Evolutionary conservation across 768 basidiomycete species (phyloP), one percentile per base, ranked within the genome.

Genomic region (Candolleomyces eurysporus): DNA sequence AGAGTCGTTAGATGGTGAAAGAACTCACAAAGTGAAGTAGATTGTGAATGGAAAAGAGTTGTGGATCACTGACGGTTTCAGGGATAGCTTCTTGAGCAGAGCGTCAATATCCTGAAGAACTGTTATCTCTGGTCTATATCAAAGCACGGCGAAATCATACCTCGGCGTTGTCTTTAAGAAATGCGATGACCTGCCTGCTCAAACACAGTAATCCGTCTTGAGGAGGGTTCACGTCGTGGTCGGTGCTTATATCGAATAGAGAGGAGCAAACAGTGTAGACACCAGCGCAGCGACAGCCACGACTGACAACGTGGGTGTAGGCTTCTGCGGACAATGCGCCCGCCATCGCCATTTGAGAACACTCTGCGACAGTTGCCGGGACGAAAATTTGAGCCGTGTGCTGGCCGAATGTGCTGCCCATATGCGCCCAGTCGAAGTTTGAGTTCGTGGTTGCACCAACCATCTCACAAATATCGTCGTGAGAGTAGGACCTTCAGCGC

Each of bases 1-100:
- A 13, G 16, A 43, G n/a, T 43, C 5, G 7, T 19, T 5, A 31
- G 55, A 60, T 7, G 21, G 39, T 51, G 3, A 56, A 21, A 14
- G n/a, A n/a, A 69, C 79, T 60, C 63, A 79, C 78, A 85, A 87
- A 57, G 87, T 76, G 62, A 82, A 86, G 66, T 88, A 88, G 55
- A 83, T 73, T 4, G 79, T 51, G 3, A 56, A 65, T 9, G 85
- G 84, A 39, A 81, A 69, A 14, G 75, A 72, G 63, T 81, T 79
- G 59, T 80, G 78, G 0, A 79, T 75, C 0, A 68, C 62, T 2
- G 65, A 63, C 16, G 75, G 72, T n/a, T 61, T 60, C 16, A 86
- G 65, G 6, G 74, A 69, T 8, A 82, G 79, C 17, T 71, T 71
- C 32, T 64, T 66, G 16, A 80, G 66, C 11, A 86, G 55, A 6